Conservation (phyloP, 2,329 filamentous ascomycete genomes). For the Trichothecium sympodiale region DNA sequence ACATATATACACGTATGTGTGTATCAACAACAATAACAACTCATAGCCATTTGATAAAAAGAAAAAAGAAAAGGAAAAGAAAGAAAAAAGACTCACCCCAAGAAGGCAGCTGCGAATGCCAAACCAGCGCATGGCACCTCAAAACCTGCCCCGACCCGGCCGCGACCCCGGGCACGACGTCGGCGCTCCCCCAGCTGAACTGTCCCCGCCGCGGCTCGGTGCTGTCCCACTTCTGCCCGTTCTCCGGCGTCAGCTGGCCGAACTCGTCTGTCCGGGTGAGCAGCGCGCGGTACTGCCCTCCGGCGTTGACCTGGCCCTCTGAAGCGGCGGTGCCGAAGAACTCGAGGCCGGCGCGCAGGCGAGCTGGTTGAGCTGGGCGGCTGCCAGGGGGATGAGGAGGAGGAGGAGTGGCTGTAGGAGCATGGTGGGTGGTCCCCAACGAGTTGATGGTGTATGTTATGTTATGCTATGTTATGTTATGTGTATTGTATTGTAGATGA, state of each 20-base stretch:
- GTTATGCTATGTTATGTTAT: no score
- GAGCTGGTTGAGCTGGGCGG: no score
- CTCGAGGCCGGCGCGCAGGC: conserved; percentile 44
- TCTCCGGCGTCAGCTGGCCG: conserved; percentile 53
- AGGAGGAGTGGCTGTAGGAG: no score
- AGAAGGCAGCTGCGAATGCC: background rate
- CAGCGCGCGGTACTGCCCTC: conserved; percentile 41
- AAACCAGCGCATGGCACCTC: conserved; percentile 55
- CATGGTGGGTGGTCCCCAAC: no score
- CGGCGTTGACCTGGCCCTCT: conserved; percentile 43
- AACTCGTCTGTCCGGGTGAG: conserved; percentile 46
- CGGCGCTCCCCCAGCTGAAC: conserved; percentile 49
- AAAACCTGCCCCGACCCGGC: conserved; percentile 37
- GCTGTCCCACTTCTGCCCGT: conserved; percentile 53
- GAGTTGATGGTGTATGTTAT: no score
- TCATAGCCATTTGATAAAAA: background rate
- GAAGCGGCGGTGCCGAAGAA: conserved; percentile 59
- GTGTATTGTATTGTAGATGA: no score
- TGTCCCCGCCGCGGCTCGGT: conserved; percentile 44
- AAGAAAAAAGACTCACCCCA: no score
- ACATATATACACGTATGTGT: no score
- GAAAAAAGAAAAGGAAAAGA: no score
- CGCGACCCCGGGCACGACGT: conserved; percentile 38
- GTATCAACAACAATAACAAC: background rate
- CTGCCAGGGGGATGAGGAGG: no score